These are phyloP conservation scores for Podospora australis DNA, from an alignment of 495 filamentous ascomycete genomes.

Conservation along the genomic window DNA sequence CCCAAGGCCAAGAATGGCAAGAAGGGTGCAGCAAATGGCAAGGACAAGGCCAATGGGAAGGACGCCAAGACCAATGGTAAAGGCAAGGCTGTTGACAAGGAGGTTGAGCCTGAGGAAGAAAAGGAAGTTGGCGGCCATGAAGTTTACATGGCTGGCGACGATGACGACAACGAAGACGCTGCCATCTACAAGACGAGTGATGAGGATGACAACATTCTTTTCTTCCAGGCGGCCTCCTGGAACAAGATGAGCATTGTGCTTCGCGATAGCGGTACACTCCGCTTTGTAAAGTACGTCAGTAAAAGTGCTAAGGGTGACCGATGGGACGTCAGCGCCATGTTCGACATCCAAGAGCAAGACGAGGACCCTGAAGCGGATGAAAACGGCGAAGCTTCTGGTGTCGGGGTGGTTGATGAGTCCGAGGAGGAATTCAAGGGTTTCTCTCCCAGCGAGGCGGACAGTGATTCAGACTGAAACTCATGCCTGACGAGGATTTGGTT, in stretches of 20 bases:
- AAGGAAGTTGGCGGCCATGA: constrained; percentile 76
- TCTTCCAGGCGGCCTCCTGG: constrained; percentile 82
- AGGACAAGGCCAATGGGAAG: constrained; percentile 46
- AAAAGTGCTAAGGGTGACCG: constrained; percentile 73
- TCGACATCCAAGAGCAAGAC: constrained; percentile 48
- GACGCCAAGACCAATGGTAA: constrained; percentile 28
- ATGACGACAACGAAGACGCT: constrained; percentile 67
- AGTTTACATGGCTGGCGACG: constrained; percentile 86
- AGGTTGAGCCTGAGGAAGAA: constrained; percentile 23
- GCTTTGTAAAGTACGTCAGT: constrained; percentile 96
- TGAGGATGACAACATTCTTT: constrained; percentile 89
- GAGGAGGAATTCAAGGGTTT: constrained; percentile 46
- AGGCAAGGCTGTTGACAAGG: constrained; percentile 18
- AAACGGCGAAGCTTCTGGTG: constrained; percentile 18
- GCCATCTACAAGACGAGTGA: constrained; percentile 75
- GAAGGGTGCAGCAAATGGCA: constrained; percentile 35
- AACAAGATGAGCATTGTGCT: constrained; percentile 85
- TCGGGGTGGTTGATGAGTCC: constrained; percentile 30
- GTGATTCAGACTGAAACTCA: constrained; percentile 29
- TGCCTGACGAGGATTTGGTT: neutral
- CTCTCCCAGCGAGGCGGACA: constrained; percentile 34
- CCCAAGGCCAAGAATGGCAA: constrained; percentile 25
- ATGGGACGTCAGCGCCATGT: constrained; percentile 80
- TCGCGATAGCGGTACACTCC: constrained; percentile 74
- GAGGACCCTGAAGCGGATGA: constrained; percentile 25